Percentiles rank a stretch among this genome's conserved stretches.
These are phyloP conservation scores for Boletus huronensis DNA, from an alignment of 768 basidiomycete genomes.

Conservation along the genomic window DNA sequence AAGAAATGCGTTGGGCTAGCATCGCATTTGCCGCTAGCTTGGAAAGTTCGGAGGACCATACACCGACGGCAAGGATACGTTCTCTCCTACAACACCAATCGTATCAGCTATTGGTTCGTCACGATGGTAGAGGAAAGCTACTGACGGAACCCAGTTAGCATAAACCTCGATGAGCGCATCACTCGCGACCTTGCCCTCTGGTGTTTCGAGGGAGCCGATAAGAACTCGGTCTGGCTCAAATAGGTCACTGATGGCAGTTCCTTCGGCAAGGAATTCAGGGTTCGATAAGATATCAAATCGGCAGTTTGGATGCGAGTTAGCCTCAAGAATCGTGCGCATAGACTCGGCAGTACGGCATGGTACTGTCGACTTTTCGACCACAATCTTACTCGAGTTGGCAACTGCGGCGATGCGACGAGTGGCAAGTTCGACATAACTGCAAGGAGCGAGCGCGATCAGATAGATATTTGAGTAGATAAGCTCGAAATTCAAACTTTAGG, in stretches of 20 bases:
- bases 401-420: constrained; percentile 95
- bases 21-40: constrained; percentile 99
- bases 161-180: constrained; percentile 76
- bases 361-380: constrained; percentile 99
- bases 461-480: constrained; percentile 2
- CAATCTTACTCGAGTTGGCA: constrained; percentile 90
- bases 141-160: constrained; percentile 94
- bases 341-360: constrained; percentile 98
- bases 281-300: constrained; percentile 98
- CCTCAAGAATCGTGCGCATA: constrained; percentile 98
- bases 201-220: constrained; percentile 91
- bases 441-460: constrained; percentile 6
- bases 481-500: constrained; percentile 70
- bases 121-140: constrained; percentile 17
- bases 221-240: constrained; percentile 91
- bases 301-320: constrained; percentile 89
- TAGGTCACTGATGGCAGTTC: constrained; percentile 91
- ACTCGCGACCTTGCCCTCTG: constrained; percentile 82
- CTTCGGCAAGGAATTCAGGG: constrained; percentile 98
- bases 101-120: background rate
- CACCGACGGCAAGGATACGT: constrained; percentile 86
- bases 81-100: constrained; percentile 45
- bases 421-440: constrained; percentile 93
- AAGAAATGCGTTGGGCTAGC: constrained; percentile 98
- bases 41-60: constrained; percentile 98